A percentile compares a stretch with the other conserved stretches of the same genome.
Conservation (phyloP, 1,284 basidiomycete genomes). For the Rhodotorula sp. region DNA sequence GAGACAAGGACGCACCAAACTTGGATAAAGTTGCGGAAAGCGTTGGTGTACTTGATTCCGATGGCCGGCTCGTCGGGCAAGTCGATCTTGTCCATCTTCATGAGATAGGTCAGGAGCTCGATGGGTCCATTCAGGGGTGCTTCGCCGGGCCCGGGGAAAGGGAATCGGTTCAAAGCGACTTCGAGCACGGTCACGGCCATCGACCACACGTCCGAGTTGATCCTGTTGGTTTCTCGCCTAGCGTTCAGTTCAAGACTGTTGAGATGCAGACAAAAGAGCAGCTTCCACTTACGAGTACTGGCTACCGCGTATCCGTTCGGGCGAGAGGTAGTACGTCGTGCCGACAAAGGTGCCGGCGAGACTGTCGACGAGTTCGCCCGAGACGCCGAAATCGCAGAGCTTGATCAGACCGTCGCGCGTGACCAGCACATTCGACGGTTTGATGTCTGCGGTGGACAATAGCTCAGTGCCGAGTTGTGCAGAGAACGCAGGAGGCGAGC, state of each 20-base stretch:
- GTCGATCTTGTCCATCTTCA: conserved; percentile 79
- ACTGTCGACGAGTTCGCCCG: conserved; percentile 88
- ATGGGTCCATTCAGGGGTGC: conserved; percentile 71
- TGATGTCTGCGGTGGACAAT: conserved; percentile 59
- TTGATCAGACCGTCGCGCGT: conserved; percentile 84
- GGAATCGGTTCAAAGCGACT: conserved; percentile 90
- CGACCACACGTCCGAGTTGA: conserved; percentile 98
- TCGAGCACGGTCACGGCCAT: conserved; percentile 90
- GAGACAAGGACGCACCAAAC: conserved; percentile 63
- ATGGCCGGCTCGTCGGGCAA: conserved; percentile 52
- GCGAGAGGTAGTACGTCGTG: conserved; percentile 97
- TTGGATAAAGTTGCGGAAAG: conserved; percentile 90
- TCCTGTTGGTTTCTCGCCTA: conserved; percentile 47
- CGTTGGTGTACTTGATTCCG: conserved; percentile 68
- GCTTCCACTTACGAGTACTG: conserved; percentile 62
- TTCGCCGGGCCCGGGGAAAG: conserved; percentile 73
- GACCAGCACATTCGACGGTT: conserved; percentile 91
- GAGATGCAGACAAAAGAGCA: not conserved
- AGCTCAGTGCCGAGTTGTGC: not conserved
- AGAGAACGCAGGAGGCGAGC: not conserved
- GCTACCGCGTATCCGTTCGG: conserved; percentile 85
- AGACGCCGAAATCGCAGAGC: conserved; percentile 94
- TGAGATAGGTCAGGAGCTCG: conserved; percentile 89
- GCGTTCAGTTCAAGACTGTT: not conserved
- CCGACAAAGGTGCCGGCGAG: conserved; percentile 94